Conservation (phyloP, 2,329 filamentous ascomycete species). For the Sporothrix phasma region DNA sequence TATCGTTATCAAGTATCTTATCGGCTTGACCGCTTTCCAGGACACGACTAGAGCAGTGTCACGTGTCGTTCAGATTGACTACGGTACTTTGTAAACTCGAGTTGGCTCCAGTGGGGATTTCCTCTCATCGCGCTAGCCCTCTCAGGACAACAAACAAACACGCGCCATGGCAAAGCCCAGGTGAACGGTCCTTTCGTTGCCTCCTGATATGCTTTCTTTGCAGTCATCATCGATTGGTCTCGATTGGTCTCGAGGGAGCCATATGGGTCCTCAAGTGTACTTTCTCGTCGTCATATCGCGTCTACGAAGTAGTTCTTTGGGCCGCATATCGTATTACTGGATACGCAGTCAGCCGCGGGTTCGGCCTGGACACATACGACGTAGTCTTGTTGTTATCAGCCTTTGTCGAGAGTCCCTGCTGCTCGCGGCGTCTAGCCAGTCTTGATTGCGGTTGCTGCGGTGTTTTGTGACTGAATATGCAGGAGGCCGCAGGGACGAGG, state of each 20-base stretch:
- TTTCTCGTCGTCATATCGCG: no score
- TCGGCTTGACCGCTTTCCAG: conserved; percentile 10
- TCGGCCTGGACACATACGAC: background rate
- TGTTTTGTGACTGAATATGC: background rate
- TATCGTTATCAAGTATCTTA: conserved; percentile 12
- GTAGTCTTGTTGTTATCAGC: background rate
- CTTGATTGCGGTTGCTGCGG: background rate
- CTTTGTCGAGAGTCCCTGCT: background rate
- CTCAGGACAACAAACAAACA: conserved; percentile 12
- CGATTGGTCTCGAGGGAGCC: no score
- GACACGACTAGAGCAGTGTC: background rate
- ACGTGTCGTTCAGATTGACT: background rate
- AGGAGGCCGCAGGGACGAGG: background rate
- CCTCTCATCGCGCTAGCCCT: background rate
- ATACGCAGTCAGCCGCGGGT: background rate
- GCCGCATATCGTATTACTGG: background rate
- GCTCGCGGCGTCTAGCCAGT: background rate
- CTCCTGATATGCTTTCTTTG: no score
- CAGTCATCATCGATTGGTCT: background rate
- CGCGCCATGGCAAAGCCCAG: background rate
- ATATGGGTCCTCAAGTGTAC: no score
- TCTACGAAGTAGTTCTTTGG: no score
- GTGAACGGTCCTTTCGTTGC: no score
- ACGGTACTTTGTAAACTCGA: no score
- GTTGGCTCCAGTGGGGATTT: conserved; percentile 4